phyloP scores from a whole-genome alignment of 2,329 filamentous ascomycete species.

The Talaromyces marneffei region DNA sequence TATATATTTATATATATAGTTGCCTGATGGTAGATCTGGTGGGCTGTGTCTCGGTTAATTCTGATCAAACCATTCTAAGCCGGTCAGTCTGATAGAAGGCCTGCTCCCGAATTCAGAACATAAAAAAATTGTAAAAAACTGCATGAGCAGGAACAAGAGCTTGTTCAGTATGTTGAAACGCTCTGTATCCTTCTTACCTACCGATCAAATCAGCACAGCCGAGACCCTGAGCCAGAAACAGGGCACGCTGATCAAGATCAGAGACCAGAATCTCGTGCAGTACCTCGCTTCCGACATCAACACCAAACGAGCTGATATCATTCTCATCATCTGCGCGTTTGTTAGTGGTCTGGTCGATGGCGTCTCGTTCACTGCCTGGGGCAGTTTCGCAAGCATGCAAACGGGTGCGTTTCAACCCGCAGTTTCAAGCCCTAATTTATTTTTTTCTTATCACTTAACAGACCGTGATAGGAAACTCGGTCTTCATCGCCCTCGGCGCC shows the following conservation, averaged over 20 bases:
- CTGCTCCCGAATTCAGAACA: not conserved
- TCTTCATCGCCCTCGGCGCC: conserved; percentile 41
- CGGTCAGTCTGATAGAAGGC: not conserved
- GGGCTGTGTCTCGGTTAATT: not conserved
- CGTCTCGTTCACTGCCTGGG: conserved; percentile 39
- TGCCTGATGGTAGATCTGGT: not conserved
- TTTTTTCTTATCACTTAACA: not conserved
- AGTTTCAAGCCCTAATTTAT: not conserved
- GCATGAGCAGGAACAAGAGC: not conserved
- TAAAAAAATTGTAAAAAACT: too few species aligned
- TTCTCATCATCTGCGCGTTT: conserved; percentile 33
- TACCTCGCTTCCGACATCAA: conserved; percentile 18
- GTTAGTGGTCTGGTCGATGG: conserved; percentile 37
- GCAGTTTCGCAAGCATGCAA: conserved; percentile 40
- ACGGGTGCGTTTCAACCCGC: conserved; percentile 27
- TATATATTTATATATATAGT: too few species aligned
- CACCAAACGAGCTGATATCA: conserved; percentile 23
- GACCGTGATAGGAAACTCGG: conserved; percentile 33
- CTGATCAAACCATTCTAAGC: not conserved
- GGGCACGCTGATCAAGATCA: not conserved
- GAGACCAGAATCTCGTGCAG: not conserved
- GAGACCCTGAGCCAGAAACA: not conserved
- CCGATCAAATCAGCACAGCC: not conserved
- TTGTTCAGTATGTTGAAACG: not conserved
- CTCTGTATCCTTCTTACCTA: not conserved